Conservation (phyloP, 2,329 filamentous ascomycete genomes). For the Elsinoe australis region DNA sequence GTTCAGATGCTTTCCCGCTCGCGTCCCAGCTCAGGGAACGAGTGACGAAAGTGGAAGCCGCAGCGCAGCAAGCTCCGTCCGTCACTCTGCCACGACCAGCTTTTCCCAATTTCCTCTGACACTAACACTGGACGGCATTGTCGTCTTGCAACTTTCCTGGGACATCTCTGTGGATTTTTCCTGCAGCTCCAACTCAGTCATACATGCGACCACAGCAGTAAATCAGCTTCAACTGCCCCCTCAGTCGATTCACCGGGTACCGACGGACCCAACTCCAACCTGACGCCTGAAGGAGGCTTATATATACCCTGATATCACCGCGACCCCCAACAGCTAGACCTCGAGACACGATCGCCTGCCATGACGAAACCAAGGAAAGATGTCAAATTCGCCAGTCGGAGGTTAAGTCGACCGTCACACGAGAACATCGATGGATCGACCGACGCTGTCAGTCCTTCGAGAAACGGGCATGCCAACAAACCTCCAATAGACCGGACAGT, state of each 20-base stretch:
- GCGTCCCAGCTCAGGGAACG: too few species aligned
- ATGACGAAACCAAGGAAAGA: slow-evolving; percentile 51
- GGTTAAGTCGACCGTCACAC: slow-evolving; percentile 58
- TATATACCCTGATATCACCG: too few species aligned
- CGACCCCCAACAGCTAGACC: too few species aligned
- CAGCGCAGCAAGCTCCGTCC: background rate
- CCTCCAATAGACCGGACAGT: slow-evolving; percentile 19
- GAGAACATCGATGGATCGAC: slow-evolving; percentile 51
- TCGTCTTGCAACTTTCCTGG: too few species aligned
- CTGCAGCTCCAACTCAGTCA: too few species aligned
- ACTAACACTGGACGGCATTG: background rate
- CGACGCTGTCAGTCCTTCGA: slow-evolving; percentile 44
- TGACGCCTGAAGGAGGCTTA: background rate
- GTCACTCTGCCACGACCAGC: slow-evolving; percentile 8
- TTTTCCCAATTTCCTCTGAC: slow-evolving; percentile 3
- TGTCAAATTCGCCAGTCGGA: slow-evolving; percentile 55
- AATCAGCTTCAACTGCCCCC: background rate
- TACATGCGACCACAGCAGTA: too few species aligned
- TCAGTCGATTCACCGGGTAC: slow-evolving; percentile 1
- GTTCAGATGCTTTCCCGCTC: slow-evolving; percentile 19
- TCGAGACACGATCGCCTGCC: too few species aligned
- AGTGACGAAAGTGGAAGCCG: slow-evolving; percentile 18
- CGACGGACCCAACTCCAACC: slow-evolving; percentile 6
- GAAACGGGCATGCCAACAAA: slow-evolving; percentile 31
- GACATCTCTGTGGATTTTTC: too few species aligned